A percentile compares a stretch with the other conserved stretches of the same genome.
Conservation (phyloP, 2,329 filamentous ascomycete species). For the Diaporthe citri region DNA sequence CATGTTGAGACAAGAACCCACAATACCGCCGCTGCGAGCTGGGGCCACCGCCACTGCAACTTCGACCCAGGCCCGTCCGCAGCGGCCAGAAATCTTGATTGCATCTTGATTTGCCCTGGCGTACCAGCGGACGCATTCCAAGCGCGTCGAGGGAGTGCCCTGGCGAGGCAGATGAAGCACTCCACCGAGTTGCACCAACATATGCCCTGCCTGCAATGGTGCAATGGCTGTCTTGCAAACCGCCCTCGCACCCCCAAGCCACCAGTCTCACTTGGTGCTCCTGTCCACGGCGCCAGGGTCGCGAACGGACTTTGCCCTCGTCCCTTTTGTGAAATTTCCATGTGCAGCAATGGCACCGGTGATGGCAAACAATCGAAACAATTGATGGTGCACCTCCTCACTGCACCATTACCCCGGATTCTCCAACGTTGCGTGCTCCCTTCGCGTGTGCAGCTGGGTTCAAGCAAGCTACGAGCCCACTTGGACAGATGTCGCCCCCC, state of each 20-base stretch:
- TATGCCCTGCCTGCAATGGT: not conserved
- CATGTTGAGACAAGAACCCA: not conserved
- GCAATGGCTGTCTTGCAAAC: not conserved
- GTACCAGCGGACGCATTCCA: conserved; percentile 1
- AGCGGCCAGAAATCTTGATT: not conserved
- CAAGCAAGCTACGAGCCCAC: not conserved
- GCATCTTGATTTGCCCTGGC: not conserved
- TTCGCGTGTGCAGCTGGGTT: not conserved
- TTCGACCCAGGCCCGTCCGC: not conserved
- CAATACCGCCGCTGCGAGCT: not conserved
- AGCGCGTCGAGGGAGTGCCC: not conserved
- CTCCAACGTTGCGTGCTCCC: not conserved
- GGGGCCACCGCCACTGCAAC: conserved; percentile 20
- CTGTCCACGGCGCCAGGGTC: not conserved
- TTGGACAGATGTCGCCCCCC: not conserved
- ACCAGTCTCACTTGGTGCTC: conserved; percentile 20
- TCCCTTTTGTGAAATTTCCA: not conserved
- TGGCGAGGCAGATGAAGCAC: conserved; percentile 12
- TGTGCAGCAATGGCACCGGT: not conserved
- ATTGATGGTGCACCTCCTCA: not conserved
- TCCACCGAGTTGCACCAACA: not conserved
- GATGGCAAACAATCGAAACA: conserved; percentile 21
- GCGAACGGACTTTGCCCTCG: conserved; percentile 11
- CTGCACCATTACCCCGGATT: not conserved
- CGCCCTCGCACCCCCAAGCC: conserved; percentile 18